phyloP scores from a whole-genome alignment of 306 rosid species.

The Pterocarpus macrocarpus region DNA sequence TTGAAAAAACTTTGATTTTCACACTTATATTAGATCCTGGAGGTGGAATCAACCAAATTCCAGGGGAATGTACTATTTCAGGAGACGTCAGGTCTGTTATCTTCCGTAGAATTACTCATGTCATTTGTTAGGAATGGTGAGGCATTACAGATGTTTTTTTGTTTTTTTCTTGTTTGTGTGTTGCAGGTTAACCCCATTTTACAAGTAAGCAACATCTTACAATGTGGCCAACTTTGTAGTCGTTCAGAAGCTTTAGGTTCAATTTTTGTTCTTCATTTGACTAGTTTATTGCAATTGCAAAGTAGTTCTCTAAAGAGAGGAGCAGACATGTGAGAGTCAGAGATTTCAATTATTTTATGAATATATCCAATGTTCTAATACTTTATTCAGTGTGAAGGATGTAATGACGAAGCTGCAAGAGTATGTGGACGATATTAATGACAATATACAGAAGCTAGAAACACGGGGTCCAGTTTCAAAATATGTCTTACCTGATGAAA shows the following conservation, averaged over 20 bases:
- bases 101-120: slow-evolving; percentile 33
- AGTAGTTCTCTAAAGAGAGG: not conserved
- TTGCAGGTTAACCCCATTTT: slow-evolving; percentile 92
- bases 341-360: slow-evolving; percentile 1
- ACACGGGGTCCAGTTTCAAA: slow-evolving; percentile 90
- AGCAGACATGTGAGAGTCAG: slow-evolving; percentile 19
- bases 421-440: slow-evolving; percentile 81
- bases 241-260: slow-evolving; percentile 34
- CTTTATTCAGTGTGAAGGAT: slow-evolving; percentile 73
- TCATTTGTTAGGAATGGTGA: slow-evolving; percentile 25
- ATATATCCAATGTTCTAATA: slow-evolving; percentile 35
- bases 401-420: slow-evolving; percentile 71
- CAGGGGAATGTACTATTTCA: slow-evolving; percentile 87
- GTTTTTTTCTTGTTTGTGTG: slow-evolving; percentile 46
- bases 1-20: slow-evolving; percentile 22
- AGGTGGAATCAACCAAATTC: slow-evolving; percentile 97
- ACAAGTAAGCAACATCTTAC: slow-evolving; percentile 72
- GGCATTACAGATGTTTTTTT: slow-evolving; percentile 42
- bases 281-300: slow-evolving; percentile 32
- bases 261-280: slow-evolving; percentile 37
- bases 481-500: slow-evolving; percentile 79
- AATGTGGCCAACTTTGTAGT: slow-evolving; percentile 34
- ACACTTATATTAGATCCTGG: slow-evolving; percentile 76
- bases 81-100: slow-evolving; percentile 91
- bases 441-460: slow-evolving; percentile 71